phyloP scores from a whole-genome alignment of 768 basidiomycete species.

The Coprinopsis marcescibilis region DNA sequence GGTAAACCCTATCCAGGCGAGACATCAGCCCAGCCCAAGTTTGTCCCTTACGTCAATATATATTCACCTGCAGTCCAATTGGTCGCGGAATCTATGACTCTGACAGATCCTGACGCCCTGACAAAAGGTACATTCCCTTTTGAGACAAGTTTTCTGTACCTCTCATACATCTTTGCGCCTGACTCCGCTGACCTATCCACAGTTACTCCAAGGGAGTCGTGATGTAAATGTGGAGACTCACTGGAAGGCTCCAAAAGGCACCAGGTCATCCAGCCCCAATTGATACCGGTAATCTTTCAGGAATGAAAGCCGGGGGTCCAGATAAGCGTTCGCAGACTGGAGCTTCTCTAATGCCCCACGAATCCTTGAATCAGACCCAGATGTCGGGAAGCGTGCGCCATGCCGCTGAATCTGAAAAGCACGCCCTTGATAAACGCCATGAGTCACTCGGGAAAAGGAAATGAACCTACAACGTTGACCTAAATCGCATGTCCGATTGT shows the following conservation, averaged over 20 bases:
- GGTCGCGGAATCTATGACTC: slow-evolving; percentile 60
- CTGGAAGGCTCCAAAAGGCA: slow-evolving; percentile 66
- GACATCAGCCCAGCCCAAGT: not conserved
- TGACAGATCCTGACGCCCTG: slow-evolving; percentile 38
- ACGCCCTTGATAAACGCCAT: not conserved
- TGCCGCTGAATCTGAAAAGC: slow-evolving; percentile 66
- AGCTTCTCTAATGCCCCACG: slow-evolving; percentile 48
- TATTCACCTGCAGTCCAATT: slow-evolving; percentile 64
- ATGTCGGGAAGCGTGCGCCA: slow-evolving; percentile 73
- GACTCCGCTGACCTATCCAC: slow-evolving; percentile 34
- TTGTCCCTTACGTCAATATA: not conserved
- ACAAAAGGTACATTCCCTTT: slow-evolving; percentile 44
- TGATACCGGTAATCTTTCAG: slow-evolving; percentile 52
- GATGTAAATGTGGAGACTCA: slow-evolving; percentile 25
- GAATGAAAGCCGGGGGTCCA: slow-evolving; percentile 48
- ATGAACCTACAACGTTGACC: slow-evolving; percentile 54
- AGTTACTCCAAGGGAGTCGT: not conserved
- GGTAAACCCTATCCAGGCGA: slow-evolving; percentile 58
- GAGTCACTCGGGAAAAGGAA: not conserved
- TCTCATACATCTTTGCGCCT: slow-evolving; percentile 44
- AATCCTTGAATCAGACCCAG: slow-evolving; percentile 37
- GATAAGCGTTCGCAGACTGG: slow-evolving; percentile 36
- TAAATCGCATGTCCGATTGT: slow-evolving; percentile 18
- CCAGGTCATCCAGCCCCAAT: slow-evolving; percentile 51
- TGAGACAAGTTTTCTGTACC: slow-evolving; percentile 48